Conservation (phyloP, 257 asterid genomes). For the Mentha longifolia region DNA sequence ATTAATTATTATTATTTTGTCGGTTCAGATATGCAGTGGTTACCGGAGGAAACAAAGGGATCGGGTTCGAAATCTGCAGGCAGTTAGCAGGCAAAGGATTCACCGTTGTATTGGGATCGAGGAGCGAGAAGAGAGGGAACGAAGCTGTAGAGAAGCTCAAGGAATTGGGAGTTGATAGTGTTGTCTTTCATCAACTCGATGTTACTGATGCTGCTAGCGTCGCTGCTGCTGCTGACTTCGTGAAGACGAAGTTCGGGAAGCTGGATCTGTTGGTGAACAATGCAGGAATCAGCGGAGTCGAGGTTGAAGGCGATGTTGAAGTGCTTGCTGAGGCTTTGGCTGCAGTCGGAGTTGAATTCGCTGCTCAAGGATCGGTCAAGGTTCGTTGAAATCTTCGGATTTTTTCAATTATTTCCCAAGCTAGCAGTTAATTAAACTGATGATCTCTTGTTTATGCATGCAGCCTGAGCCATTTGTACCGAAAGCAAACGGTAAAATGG, state of each 20-base stretch:
- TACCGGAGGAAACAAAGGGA: conserved; percentile 45
- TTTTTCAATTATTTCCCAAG: too few relatives aligned
- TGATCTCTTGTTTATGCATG: conserved; percentile 23
- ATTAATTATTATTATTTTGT: too few relatives aligned
- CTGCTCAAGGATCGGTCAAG: background rate
- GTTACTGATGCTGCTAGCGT: conserved; percentile 39
- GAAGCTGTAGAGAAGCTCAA: conserved; percentile 52
- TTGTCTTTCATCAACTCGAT: conserved; percentile 54
- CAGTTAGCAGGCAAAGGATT: conserved; percentile 51
- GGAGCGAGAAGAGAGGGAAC: conserved; percentile 47
- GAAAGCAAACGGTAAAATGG: conserved; percentile 34
- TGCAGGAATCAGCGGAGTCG: conserved; percentile 48
- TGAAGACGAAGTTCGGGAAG: conserved; percentile 35
- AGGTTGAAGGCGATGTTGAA: conserved; percentile 31
- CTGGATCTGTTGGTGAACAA: conserved; percentile 61
- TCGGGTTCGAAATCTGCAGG: background rate
- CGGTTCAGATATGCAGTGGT: conserved; percentile 31
- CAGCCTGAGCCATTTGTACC: conserved; percentile 33
- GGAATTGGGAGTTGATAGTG: conserved; percentile 7
- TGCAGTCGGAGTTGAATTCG: background rate
- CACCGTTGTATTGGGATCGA: conserved; percentile 46
- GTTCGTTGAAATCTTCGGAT: background rate
- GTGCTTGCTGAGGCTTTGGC: conserved; percentile 26
- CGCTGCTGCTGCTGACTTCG: conserved; percentile 10
- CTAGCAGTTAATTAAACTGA: too few relatives aligned